These are phyloP conservation scores for Fusarium hostae DNA, from an alignment of 2,329 filamentous ascomycete species.

Conservation along the genomic window DNA sequence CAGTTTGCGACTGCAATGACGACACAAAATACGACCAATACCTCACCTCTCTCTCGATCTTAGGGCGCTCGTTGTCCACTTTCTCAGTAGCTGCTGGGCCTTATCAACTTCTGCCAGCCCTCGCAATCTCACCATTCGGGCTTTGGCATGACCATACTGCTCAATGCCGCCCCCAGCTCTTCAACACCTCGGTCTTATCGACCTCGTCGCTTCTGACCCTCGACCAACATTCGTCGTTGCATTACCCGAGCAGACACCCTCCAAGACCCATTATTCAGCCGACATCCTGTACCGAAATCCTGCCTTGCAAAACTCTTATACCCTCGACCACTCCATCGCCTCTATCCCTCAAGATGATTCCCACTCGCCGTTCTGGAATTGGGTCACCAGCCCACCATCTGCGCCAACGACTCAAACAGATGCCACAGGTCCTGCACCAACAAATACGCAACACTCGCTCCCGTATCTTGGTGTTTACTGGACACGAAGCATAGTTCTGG, in stretches of 20 bases:
- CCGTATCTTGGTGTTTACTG: conserved; percentile 50
- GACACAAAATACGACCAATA: conserved; percentile 20
- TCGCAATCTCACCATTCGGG: neutral
- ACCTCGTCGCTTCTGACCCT: conserved; percentile 55
- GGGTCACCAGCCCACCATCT: conserved; percentile 47
- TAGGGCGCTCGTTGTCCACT: conserved; percentile 16
- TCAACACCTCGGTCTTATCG: conserved; percentile 49
- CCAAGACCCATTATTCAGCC: conserved; percentile 12
- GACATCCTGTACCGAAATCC: conserved; percentile 53
- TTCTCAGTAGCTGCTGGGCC: neutral
- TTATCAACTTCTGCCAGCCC: neutral
- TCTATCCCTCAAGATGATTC: conserved; percentile 45
- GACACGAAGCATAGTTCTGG: conserved; percentile 51
- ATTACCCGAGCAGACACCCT: conserved; percentile 15
- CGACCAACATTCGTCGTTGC: conserved; percentile 56
- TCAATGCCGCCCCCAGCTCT: conserved; percentile 43
- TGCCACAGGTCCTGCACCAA: neutral
- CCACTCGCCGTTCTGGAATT: conserved; percentile 53
- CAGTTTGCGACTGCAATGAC: conserved; percentile 36
- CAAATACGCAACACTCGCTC: conserved; percentile 44
- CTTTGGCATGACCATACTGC: conserved; percentile 3
- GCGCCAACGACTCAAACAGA: conserved; percentile 8
- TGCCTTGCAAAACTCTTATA: conserved; percentile 46
- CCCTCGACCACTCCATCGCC: conserved; percentile 48
- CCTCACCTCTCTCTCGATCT: conserved; percentile 11